These are phyloP conservation scores for Funneliformis mosseae DNA, from an alignment of 192 early-diverging fungal species.

Conservation along the genomic window DNA sequence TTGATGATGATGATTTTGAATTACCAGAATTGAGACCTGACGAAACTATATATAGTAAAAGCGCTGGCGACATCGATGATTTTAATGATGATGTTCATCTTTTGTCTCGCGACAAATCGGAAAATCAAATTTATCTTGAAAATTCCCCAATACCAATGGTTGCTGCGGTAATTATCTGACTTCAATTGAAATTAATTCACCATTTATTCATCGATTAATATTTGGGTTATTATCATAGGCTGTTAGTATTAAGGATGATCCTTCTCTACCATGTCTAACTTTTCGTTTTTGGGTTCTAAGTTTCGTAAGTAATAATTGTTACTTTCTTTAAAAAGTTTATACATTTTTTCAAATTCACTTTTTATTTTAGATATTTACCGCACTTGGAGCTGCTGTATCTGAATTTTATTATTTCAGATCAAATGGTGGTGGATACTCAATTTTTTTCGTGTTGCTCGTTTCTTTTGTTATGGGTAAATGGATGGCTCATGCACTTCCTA, in stretches of 20 bases:
- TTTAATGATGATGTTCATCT: not conserved
- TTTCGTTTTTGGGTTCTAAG: constrained; percentile 57
- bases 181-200: not conserved
- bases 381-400: constrained; percentile 35
- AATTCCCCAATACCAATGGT: not conserved
- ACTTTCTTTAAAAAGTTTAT: not conserved
- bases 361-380: constrained; percentile 35
- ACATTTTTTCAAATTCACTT: not conserved
- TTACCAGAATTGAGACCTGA: not conserved
- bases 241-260: constrained; percentile 47
- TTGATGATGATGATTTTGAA: not conserved
- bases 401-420: constrained; percentile 40
- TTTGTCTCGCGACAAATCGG: not conserved
- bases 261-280: constrained; percentile 47
- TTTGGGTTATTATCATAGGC: constrained; percentile 11
- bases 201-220: not conserved
- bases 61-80: not conserved
- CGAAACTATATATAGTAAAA: not conserved
- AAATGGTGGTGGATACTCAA: constrained; percentile 31
- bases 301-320: not conserved
- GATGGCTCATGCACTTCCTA: constrained; percentile 33
- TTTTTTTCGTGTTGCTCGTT: constrained; percentile 40
- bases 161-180: not conserved
- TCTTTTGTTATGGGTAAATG: constrained; percentile 39
- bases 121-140: too few species aligned